Base-by-base conservation (phyloP, 495 filamentous ascomycete species). In the Parathielavia hyrcaniae region DNA sequence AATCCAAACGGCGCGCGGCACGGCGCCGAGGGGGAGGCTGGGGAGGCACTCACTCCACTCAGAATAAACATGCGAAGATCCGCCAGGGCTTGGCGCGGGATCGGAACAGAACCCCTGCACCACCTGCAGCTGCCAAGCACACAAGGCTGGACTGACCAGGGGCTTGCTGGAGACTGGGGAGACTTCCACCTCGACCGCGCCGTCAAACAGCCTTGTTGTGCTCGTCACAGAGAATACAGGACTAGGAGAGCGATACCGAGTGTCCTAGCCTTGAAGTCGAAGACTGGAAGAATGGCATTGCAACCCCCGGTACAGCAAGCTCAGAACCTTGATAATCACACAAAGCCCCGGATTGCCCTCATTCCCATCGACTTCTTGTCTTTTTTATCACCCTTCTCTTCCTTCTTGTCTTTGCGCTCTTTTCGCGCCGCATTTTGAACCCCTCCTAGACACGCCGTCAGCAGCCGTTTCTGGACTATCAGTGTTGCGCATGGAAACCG, bases 351-450 rank as follows among this genome's bases (percentile, higher is more conserved):
- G 51, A 84, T 80, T 35, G 79, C 77, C 22, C 74, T 72, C 35
- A 52, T 52, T 2, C 12, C n/a, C 14, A 83, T 55, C 45, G 51
- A 30, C 59, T 79, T 77, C 68, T 81, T 83, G 16, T 75, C 75
- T 61, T 79, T 77, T 53, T 80, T 80, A 13, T 76, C 75, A 0
- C 68, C 65, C 58, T 77, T 77, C 55, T 71, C 73, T 5, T 76
- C 70, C 50, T 80, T 75, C 40, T 76, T 77, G 4, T 80, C 76
- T 59, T 79, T 82, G 38, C 76, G 75, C 13, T 77, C 75, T 55
- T 79, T 81, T 30, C 74, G 75, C n/a, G 75, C 70, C 39, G 75
- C 68, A 61, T 83, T 83, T 67, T 83, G 79, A 0, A 81, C 74
- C 10, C 81, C 81, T 14, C 76, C 81, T 83, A 39, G 20, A 35